Base-by-base conservation (phyloP, 305 asterid species). In the Solanum hybrid region DNA sequence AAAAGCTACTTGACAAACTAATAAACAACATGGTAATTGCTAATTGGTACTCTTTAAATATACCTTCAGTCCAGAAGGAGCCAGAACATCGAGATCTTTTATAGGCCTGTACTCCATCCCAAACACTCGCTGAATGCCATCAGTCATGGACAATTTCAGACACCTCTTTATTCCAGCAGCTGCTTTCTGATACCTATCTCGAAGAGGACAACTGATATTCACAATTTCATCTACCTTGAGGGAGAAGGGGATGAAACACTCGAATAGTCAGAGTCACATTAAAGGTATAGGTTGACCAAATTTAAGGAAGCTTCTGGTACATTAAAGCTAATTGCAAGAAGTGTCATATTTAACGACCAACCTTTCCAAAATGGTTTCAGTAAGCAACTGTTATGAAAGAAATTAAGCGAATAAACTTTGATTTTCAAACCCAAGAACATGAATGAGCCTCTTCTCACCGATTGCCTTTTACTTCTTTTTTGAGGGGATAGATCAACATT, bases 181-280 rank as follows among this genome's bases (percentile, higher is more conserved):
- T 40, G 5, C 46, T 11, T 40, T 40, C 5, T 40, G 46, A 40
- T 40, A 11, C 46, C 14, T 40, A 40, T 40, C 14, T 11, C 14
- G 5, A 40, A 40, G 46, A 40, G 46, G 46, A 40, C 46, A 40
- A 40, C 2, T 40, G 46, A 40, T 40, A 40, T 40, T 40, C 14
- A 11, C 14, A 31, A 31, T 31, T 29, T 97, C 99, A 91, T 97
- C 99, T 92, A 97, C 99, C 99, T 97, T 90, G 76, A 85, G 33
- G 88, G 76, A 11, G 46, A 57, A 85, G 46, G 76, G 76, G 87
- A 89, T 26, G 91, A 90, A 82, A 82, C 87, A 13, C 75, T 40
- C 31, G 5, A 61, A 35, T n/a, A 80, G 86, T 80, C 88, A 85
- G 88, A 78, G 79, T 78, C 31, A 29, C 35, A 89, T 61, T 31